Percentiles rank a stretch among this genome's conserved stretches.
Conservation (phyloP, 768 basidiomycete species). For the Amanita thiersii region DNA sequence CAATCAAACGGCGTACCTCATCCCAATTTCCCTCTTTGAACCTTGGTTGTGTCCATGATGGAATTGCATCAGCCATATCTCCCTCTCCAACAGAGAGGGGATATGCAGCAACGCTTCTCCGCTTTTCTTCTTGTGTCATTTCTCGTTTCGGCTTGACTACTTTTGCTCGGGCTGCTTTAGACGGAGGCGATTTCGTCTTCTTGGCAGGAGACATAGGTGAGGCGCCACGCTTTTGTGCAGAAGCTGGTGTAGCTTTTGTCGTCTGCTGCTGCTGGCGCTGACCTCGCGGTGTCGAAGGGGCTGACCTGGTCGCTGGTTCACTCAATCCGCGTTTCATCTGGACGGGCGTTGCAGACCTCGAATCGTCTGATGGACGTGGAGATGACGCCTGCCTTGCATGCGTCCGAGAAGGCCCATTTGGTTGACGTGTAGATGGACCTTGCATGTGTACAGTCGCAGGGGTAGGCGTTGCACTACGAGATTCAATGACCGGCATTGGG, state of each 20-base stretch:
- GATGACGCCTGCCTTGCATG: slow-evolving; percentile 35
- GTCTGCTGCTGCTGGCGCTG: slow-evolving; percentile 23
- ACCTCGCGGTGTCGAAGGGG: slow-evolving; percentile 17
- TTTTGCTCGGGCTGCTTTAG: slow-evolving; percentile 29
- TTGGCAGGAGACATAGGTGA: slow-evolving; percentile 22
- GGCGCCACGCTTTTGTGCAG: slow-evolving; percentile 20
- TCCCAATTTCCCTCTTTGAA: slow-evolving; percentile 74
- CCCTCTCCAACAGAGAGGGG: slow-evolving; percentile 44
- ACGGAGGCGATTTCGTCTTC: slow-evolving; percentile 11
- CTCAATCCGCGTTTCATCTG: slow-evolving; percentile 25
- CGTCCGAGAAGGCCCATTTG: slow-evolving; percentile 20
- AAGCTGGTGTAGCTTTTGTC: slow-evolving; percentile 14
- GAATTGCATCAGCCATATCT: slow-evolving; percentile 67
- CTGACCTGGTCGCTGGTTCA: slow-evolving; percentile 28
- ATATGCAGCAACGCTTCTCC: slow-evolving; percentile 61
- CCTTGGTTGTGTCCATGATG: slow-evolving; percentile 73
- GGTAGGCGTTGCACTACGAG: slow-evolving; percentile 36
- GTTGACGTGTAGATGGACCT: slow-evolving; percentile 26
- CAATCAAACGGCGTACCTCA: slow-evolving; percentile 41
- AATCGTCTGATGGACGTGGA: slow-evolving; percentile 33
- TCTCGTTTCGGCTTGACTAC: slow-evolving; percentile 29
- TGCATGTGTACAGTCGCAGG: slow-evolving; percentile 20
- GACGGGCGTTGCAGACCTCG: slow-evolving; percentile 36
- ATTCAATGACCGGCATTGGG: slow-evolving; percentile 18
- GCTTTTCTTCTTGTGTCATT: slow-evolving; percentile 32